Base-by-base conservation (phyloP, 1,139 yeast species). In the Zhuliangozyma parablackwelliae region DNA sequence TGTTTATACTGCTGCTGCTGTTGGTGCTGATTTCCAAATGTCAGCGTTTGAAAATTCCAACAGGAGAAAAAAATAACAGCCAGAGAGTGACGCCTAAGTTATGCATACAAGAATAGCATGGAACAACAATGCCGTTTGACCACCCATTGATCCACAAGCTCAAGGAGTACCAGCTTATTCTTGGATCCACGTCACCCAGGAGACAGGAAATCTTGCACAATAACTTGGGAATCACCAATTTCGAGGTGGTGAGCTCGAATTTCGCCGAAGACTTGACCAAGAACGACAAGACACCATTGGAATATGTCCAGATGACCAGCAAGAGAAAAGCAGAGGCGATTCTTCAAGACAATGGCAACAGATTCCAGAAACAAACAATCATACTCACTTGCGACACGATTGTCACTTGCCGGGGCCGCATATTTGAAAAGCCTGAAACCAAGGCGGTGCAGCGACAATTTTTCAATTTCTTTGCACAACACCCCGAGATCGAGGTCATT, bases 181-280 rank as follows among this genome's bases (percentile, higher is more conserved):
- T 92, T 10, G 97, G 96, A 1, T 87, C 96, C 1, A 73, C 85
- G 2, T 89, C 97, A 0, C 94, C 95, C 1, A 70, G 97, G 43
- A 64, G 98, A 39, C 61, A 65, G 37, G 86, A 85, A 42, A 82
- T 92, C 20, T 54, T 92, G 28, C 50, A 61, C 11, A 56, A 51
- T 2, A 81, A 84, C 50, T 61, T 90, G 48, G 89, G 89, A 0
- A 61, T 90, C 35, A 25, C 13, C 5, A 28, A 35, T 3, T 59
- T 74, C 21, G 59, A 61, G 12, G 64, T 82, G 0, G 52, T 69
- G 1, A 73, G 77, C 23, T 83, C 87, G 8, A 63, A 69, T 26
- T 90, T 87, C 53, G 82, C 78, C 35, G 98, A 92, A 55, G 69
- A 89, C 53, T 64, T 90, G 31, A 68, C 75, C 43, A 88, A 89